These are phyloP conservation scores for Darksidea phi DNA, from an alignment of 495 filamentous ascomycete species.

Conservation along the genomic window DNA sequence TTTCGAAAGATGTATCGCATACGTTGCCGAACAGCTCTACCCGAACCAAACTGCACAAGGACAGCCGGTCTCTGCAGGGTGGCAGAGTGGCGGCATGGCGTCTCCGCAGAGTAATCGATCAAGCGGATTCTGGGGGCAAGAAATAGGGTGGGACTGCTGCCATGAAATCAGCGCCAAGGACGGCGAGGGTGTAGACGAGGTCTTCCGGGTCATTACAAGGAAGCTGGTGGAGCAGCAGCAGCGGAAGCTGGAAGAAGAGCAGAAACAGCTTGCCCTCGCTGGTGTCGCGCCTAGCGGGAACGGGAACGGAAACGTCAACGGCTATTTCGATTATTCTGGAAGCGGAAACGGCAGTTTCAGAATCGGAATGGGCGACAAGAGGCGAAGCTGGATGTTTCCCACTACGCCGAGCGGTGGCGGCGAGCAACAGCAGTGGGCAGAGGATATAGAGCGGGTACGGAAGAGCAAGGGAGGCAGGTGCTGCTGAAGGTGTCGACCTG, in stretches of 20 bases:
- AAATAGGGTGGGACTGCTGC: slow-evolving; percentile 92
- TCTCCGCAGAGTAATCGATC: slow-evolving; percentile 74
- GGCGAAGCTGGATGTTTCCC: slow-evolving; percentile 64
- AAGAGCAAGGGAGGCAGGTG: slow-evolving; percentile 48
- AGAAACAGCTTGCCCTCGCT: slow-evolving; percentile 27
- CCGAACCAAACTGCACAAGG: slow-evolving; percentile 46
- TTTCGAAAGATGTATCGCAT: slow-evolving; percentile 91
- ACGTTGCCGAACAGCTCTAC: slow-evolving; percentile 85
- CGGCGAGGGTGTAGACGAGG: slow-evolving; percentile 95
- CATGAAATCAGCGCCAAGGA: slow-evolving; percentile 94
- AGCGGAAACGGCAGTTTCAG: slow-evolving; percentile 56
- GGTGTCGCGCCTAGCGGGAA: slow-evolving; percentile 43
- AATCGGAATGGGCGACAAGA: slow-evolving; percentile 56
- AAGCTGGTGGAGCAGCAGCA: slow-evolving; percentile 92
- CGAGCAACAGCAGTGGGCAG: slow-evolving; percentile 39
- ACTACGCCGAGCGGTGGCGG: slow-evolving; percentile 46
- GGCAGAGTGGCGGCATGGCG: slow-evolving; percentile 36
- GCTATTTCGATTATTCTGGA: slow-evolving; percentile 42
- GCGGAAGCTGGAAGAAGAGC: slow-evolving; percentile 58
- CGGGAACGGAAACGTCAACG: slow-evolving; percentile 38
- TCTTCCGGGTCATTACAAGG: slow-evolving; percentile 89
- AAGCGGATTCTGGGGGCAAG: slow-evolving; percentile 85
- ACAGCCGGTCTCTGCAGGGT: not conserved
- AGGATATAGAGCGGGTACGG: slow-evolving; percentile 39
- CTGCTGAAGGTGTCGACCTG: slow-evolving; percentile 43